Percentiles rank a stretch among this genome's conserved stretches.
Conservation (phyloP, 2,329 filamentous ascomycete species). For the Tolypocladium ovalisporum region DNA sequence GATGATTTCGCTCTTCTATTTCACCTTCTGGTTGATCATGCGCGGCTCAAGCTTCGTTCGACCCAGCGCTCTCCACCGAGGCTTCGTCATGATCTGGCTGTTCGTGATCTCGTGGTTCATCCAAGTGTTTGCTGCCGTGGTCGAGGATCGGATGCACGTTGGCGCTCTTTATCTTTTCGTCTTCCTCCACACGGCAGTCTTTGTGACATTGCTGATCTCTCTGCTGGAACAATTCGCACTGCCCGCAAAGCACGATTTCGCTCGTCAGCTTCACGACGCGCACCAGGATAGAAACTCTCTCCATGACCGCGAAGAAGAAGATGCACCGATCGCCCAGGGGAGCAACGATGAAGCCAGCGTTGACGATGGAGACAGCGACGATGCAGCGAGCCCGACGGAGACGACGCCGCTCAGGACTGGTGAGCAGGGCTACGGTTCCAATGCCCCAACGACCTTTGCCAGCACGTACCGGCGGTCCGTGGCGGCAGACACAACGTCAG, state of each 20-base stretch:
- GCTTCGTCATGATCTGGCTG: conserved; percentile 76
- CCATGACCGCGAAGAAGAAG: conserved; percentile 22
- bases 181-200: conserved; percentile 67
- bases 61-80: conserved; percentile 76
- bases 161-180: conserved; percentile 72
- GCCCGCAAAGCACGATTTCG: conserved; percentile 59
- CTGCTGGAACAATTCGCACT: conserved; percentile 74
- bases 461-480: conserved; percentile 43
- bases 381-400: conserved; percentile 31
- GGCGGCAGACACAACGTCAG: conserved; percentile 11
- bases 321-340: neutral
- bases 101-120: conserved; percentile 64
- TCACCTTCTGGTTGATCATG: conserved; percentile 72
- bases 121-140: conserved; percentile 61
- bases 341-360: conserved; percentile 1
- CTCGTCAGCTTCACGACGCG: conserved; percentile 42
- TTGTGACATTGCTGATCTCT: conserved; percentile 62
- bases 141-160: conserved; percentile 63
- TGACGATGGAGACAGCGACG: conserved; percentile 9
- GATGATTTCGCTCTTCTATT: conserved; percentile 72
- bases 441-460: conserved; percentile 39
- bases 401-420: conserved; percentile 39
- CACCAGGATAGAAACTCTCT: conserved; percentile 31
- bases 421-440: conserved; percentile 22
- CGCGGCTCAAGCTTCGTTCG: conserved; percentile 67